A percentile compares a stretch with the other conserved stretches of the same genome.
These are phyloP conservation scores for Hypoxylon lenormandii DNA, from an alignment of 495 filamentous ascomycete species.

Conservation along the genomic window DNA sequence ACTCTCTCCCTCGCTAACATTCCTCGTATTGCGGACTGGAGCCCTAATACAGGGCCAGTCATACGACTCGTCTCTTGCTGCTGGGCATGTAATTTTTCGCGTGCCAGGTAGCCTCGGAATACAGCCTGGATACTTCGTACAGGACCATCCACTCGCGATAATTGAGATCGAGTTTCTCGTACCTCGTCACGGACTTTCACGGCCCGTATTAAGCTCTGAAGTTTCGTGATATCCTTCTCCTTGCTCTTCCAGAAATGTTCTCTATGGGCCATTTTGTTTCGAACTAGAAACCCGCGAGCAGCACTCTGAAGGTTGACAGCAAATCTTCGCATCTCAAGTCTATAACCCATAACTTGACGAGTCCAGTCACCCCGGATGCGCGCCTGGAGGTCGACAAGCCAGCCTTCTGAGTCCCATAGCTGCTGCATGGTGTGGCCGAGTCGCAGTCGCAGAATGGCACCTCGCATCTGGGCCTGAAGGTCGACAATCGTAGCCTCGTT, in stretches of 20 bases:
- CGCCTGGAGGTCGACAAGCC: slow-evolving; percentile 83
- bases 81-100: slow-evolving; percentile 64
- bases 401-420: slow-evolving; percentile 88
- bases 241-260: slow-evolving; percentile 76
- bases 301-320: slow-evolving; percentile 81
- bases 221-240: slow-evolving; percentile 75
- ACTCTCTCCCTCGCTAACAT: slow-evolving; percentile 60
- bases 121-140: slow-evolving; percentile 78
- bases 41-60: slow-evolving; percentile 58
- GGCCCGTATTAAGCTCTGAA: slow-evolving; percentile 88
- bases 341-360: slow-evolving; percentile 80
- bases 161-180: slow-evolving; percentile 70
- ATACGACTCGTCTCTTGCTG: slow-evolving; percentile 64
- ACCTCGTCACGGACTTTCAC: slow-evolving; percentile 77
- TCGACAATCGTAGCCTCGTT: slow-evolving; percentile 77
- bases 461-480: slow-evolving; percentile 87
- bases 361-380: slow-evolving; percentile 77
- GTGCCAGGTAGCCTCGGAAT: slow-evolving; percentile 69
- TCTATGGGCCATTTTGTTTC: slow-evolving; percentile 70
- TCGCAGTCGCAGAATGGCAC: slow-evolving; percentile 78
- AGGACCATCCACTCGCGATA: slow-evolving; percentile 68
- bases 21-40: slow-evolving; percentile 68
- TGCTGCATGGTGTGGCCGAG: slow-evolving; percentile 86
- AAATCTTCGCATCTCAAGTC: slow-evolving; percentile 81
- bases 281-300: slow-evolving; percentile 80